A percentile compares a stretch with the other conserved stretches of the same genome.
Conservation (phyloP, 768 basidiomycete genomes). For the Mycena metata region DNA sequence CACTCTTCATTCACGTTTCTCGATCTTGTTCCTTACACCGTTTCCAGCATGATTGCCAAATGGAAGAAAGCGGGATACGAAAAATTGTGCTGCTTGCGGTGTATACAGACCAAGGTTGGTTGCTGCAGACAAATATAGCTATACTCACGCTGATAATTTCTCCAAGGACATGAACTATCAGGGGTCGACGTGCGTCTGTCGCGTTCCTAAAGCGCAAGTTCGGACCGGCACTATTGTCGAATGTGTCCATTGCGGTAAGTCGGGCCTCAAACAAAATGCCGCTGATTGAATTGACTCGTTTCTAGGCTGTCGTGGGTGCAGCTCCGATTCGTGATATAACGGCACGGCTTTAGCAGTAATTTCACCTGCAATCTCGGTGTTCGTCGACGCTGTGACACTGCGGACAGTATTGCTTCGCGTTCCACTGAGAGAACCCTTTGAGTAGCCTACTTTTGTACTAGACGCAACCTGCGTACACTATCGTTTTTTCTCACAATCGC, state of each 20-base stretch:
- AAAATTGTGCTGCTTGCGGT: slow-evolving; percentile 96
- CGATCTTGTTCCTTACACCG: slow-evolving; percentile 23
- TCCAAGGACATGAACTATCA: slow-evolving; percentile 98
- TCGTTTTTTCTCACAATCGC: not conserved
- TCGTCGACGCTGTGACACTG: not conserved
- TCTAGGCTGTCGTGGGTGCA: slow-evolving; percentile 90
- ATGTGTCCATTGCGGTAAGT: slow-evolving; percentile 96
- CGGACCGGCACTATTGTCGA: slow-evolving; percentile 93
- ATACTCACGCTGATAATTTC: slow-evolving; percentile 6
- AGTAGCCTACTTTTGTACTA: slow-evolving; percentile 8
- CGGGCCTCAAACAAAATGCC: slow-evolving; percentile 9
- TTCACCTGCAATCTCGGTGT: not conserved
- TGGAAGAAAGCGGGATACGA: slow-evolving; percentile 99
- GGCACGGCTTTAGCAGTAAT: not conserved
- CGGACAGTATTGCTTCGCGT: not conserved
- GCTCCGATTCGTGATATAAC: slow-evolving; percentile 78
- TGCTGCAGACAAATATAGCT: not conserved
- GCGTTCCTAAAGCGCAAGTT: slow-evolving; percentile 95
- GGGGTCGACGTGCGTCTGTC: slow-evolving; percentile 97
- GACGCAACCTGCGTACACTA: not conserved
- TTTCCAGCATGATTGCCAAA: slow-evolving; percentile 90
- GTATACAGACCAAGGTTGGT: slow-evolving; percentile 91
- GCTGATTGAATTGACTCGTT: slow-evolving; percentile 31
- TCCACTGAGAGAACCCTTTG: not conserved
- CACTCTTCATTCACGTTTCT: not conserved